A percentile compares a stretch with the other conserved stretches of the same genome.
These are phyloP conservation scores for Lobosporangium transversale DNA, from an alignment of 192 early-diverging fungal species.

Conservation along the genomic window DNA sequence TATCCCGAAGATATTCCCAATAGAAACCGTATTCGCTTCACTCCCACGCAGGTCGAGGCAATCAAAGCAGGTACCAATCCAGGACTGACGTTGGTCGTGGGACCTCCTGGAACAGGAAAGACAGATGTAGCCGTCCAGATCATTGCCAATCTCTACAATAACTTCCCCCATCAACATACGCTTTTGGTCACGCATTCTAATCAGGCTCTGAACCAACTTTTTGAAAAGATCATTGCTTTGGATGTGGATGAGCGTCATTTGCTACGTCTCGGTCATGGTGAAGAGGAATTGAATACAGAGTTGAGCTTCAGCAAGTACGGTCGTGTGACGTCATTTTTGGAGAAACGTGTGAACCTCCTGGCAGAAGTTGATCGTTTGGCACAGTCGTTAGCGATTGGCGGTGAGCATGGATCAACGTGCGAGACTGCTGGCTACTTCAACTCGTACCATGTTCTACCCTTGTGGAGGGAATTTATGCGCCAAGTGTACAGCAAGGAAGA, in stretches of 20 bases:
- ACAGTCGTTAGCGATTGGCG: conserved; percentile 75
- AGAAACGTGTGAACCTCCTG: conserved; percentile 79
- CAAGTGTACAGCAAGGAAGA: conserved; percentile 14
- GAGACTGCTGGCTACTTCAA: conserved; percentile 94
- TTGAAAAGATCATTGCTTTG: conserved; percentile 91
- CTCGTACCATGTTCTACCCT: conserved; percentile 74
- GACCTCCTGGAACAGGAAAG: conserved; percentile 99
- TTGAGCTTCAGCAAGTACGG: conserved; percentile 92
- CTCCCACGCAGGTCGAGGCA: conserved; percentile 85
- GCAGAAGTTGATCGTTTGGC: conserved; percentile 82
- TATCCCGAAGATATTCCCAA: conserved; percentile 76
- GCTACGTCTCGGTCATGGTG: conserved; percentile 94
- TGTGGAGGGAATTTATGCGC: conserved; percentile 67
- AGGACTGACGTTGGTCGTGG: conserved; percentile 94
- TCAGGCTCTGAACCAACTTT: conserved; percentile 98
- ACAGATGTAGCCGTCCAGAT: conserved; percentile 98
- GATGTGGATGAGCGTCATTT: conserved; percentile 96
- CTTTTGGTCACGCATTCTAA: conserved; percentile 96
- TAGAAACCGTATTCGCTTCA: conserved; percentile 84
- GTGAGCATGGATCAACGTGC: conserved; percentile 91
- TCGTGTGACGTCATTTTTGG: conserved; percentile 92
- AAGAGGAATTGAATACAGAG: conserved; percentile 86
- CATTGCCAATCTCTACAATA: conserved; percentile 95
- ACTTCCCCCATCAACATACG: conserved; percentile 87
- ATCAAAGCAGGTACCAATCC: conserved; percentile 86